Percentiles rank a stretch among this genome's conserved stretches.
phyloP scores from a whole-genome alignment of 768 basidiomycete genomes.

The Tylopilus sp. region DNA sequence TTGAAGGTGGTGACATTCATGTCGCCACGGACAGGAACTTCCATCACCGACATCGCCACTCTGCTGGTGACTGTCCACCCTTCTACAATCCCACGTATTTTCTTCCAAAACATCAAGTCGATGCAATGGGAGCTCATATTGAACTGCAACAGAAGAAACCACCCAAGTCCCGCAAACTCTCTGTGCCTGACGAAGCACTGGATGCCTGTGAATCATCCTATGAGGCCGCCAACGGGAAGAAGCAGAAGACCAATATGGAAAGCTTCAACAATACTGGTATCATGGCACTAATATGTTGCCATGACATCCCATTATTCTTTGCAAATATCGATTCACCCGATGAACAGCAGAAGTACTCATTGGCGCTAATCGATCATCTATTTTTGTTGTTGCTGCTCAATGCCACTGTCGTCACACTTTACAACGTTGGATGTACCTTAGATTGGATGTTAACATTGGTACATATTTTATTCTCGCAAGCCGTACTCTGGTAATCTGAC shows the following conservation, averaged over 20 bases:
- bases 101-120: slow-evolving; percentile 34
- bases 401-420: neutral
- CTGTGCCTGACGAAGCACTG: slow-evolving; percentile 33
- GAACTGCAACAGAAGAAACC: slow-evolving; percentile 16
- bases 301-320: neutral
- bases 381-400: neutral
- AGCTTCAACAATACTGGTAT: neutral
- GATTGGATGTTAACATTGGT: neutral
- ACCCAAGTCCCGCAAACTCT: neutral
- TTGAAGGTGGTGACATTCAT: neutral
- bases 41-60: neutral
- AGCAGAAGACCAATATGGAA: slow-evolving; percentile 4
- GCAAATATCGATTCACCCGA: too few species aligned
- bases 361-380: neutral
- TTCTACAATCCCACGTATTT: slow-evolving; percentile 28
- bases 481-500: too few species aligned
- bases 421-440: neutral
- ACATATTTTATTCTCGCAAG: too few species aligned
- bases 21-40: slow-evolving; percentile 2
- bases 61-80: neutral
- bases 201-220: slow-evolving; percentile 33
- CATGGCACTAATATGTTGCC: neutral
- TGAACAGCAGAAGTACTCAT: neutral
- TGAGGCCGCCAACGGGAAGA: neutral
- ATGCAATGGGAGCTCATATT: slow-evolving; percentile 31